Percentiles rank a stretch among this genome's conserved stretches.
Conservation (phyloP, 495 filamentous ascomycete species). For the Neurospora sp. region DNA sequence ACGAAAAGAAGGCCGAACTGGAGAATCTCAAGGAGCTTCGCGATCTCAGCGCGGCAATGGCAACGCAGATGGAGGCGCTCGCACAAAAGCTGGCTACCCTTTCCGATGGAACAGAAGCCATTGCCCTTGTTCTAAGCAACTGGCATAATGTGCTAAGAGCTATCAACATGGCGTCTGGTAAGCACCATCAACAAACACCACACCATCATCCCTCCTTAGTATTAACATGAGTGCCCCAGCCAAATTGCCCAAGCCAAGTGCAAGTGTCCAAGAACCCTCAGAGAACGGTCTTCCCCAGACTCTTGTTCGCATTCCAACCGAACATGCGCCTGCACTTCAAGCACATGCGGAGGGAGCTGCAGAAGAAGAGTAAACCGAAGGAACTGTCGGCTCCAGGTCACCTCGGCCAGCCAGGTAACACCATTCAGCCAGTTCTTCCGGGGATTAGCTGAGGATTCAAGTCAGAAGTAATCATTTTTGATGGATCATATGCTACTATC, state of each 20-base stretch:
- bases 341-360: conserved; percentile 35
- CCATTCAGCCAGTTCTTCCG: not conserved
- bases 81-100: conserved; percentile 82
- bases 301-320: conserved; percentile 67
- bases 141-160: conserved; percentile 93
- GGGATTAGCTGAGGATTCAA: not conserved
- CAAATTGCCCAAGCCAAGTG: conserved; percentile 35
- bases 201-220: not conserved
- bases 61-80: conserved; percentile 81
- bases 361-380: conserved; percentile 22
- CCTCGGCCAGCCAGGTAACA: not conserved
- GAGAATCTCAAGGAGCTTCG: conserved; percentile 80
- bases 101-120: conserved; percentile 88
- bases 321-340: conserved; percentile 50
- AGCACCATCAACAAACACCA: conserved; percentile 21
- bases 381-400: not conserved
- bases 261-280: conserved; percentile 17
- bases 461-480: not conserved
- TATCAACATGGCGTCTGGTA: conserved; percentile 93
- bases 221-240: conserved; percentile 22
- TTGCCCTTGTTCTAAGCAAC: conserved; percentile 62
- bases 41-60: conserved; percentile 78
- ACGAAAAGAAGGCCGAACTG: conserved; percentile 87
- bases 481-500: not conserved
- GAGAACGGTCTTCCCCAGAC: conserved; percentile 57